Conservation (phyloP, 2,329 filamentous ascomycete genomes). For the Scytalidium lignicola region DNA sequence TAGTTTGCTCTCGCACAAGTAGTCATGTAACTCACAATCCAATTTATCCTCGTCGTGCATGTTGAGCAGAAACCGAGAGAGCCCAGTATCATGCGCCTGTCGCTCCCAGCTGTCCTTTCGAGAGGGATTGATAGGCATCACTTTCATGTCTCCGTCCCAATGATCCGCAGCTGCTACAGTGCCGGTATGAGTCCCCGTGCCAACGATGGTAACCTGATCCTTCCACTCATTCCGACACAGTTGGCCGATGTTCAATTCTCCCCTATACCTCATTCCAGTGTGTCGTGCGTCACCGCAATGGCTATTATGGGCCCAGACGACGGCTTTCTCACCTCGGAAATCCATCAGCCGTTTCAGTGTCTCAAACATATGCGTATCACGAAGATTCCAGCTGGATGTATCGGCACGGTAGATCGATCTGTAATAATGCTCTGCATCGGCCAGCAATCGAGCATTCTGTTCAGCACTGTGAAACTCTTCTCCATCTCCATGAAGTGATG, state of each 20-base stretch:
- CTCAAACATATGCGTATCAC: conserved; percentile 47
- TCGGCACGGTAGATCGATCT: conserved; percentile 46
- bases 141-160: conserved; percentile 46
- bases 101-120: conserved; percentile 43
- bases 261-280: conserved; percentile 41
- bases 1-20: conserved; percentile 34
- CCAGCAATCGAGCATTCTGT: conserved; percentile 45
- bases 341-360: conserved; percentile 40
- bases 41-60: conserved; percentile 32
- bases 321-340: conserved; percentile 36
- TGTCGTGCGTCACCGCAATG: conserved; percentile 49
- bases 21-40: conserved; percentile 30
- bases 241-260: conserved; percentile 48
- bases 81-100: conserved; percentile 39
- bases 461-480: conserved; percentile 44
- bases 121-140: conserved; percentile 43
- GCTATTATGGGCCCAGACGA: conserved; percentile 50
- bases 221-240: conserved; percentile 42
- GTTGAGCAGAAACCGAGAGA: conserved; percentile 41
- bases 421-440: conserved; percentile 43
- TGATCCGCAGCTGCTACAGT: conserved; percentile 46
- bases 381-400: conserved; percentile 44
- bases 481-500: conserved; percentile 29
- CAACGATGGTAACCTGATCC: conserved; percentile 37
- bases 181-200: conserved; percentile 44